phyloP scores from a whole-genome alignment of 305 asterid species.

The Withania somnifera region DNA sequence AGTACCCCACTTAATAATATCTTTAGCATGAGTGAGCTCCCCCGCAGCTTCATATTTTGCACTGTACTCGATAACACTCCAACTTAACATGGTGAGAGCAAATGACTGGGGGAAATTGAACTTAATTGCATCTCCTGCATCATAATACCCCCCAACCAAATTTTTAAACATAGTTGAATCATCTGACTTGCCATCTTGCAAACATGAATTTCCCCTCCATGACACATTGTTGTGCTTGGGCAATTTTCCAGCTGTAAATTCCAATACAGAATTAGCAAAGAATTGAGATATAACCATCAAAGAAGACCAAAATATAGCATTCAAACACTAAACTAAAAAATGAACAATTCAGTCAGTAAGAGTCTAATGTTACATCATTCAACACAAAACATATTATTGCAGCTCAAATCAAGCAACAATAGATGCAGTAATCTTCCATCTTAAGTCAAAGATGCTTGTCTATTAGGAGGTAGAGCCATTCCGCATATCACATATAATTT shows the following conservation, averaged over 20 bases:
- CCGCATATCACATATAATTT: background rate
- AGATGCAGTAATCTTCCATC: background rate
- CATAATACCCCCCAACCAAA: slow-evolving; percentile 73
- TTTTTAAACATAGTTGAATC: slow-evolving; percentile 19
- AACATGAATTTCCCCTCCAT: slow-evolving; percentile 46
- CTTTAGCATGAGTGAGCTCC: slow-evolving; percentile 72
- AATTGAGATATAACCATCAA: background rate
- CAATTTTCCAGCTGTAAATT: slow-evolving; percentile 39
- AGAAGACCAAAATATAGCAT: background rate
- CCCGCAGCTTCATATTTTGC: slow-evolving; percentile 76
- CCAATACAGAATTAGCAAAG: background rate
- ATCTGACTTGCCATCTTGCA: slow-evolving; percentile 31
- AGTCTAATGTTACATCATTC: background rate
- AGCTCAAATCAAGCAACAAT: background rate
- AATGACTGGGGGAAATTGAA: slow-evolving; percentile 74
- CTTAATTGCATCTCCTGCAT: slow-evolving; percentile 93
- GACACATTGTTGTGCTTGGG: slow-evolving; percentile 49
- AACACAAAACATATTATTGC: background rate
- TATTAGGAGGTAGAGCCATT: background rate
- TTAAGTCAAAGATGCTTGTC: slow-evolving; percentile 1
- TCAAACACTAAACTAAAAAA: background rate
- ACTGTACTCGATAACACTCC: slow-evolving; percentile 91
- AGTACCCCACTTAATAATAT: slow-evolving; percentile 87
- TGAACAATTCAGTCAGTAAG: background rate
- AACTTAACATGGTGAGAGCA: slow-evolving; percentile 92